Evolutionary conservation across 164 flowering plant species (phyloP), one percentile per base, ranked within the genome.

Genomic region (Piper longum): DNA sequence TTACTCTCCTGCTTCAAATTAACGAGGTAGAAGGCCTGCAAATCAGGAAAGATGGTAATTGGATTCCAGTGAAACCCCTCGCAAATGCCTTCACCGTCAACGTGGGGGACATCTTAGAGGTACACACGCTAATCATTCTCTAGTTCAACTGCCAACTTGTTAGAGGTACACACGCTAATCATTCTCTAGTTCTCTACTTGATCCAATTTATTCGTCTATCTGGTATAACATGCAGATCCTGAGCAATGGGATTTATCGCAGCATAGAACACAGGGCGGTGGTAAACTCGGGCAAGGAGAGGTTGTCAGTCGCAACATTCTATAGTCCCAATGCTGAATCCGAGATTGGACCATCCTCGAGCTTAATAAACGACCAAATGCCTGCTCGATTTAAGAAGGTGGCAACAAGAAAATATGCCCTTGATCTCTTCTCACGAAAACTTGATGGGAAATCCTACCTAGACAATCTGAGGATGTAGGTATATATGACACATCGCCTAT

Each of bases 51-150:
- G 64, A 75, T 64, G 76, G 71, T 11, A 66, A 64, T 41, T 81
- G 84, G 84, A 63, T 80, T 9, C 81, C 79, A 0, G 62, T 81
- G 19, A 71, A 70, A 57, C 77, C 81, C 2, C 59, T 79, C 19
- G 67, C 80, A 8, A 70, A 70, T 26, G 80, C 78, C 7, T 57
- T 83, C 51, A 61, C 76, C 2, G 66, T 79, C 65, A 83, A 80
- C 67, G 59, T 79, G 44, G 87, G 84, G 2, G 83, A 82, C 26
- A 41, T 71, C 43, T 59, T 77, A 51, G 86, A 82, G 81, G 86
- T 80, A 76, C 58, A 56, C 54, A 16, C 54, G 54, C 13, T 8
- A 1, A 51, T 51, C 54, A 8, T 51, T 16, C 16, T 16, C 54
- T 9, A 8, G 1, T 51, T 16, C 16, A 0, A 0, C 54, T 51